Evolutionary conservation across 768 basidiomycete species (phyloP), one percentile per base, ranked within the genome.

Genomic region (Mycena vitilis): DNA sequence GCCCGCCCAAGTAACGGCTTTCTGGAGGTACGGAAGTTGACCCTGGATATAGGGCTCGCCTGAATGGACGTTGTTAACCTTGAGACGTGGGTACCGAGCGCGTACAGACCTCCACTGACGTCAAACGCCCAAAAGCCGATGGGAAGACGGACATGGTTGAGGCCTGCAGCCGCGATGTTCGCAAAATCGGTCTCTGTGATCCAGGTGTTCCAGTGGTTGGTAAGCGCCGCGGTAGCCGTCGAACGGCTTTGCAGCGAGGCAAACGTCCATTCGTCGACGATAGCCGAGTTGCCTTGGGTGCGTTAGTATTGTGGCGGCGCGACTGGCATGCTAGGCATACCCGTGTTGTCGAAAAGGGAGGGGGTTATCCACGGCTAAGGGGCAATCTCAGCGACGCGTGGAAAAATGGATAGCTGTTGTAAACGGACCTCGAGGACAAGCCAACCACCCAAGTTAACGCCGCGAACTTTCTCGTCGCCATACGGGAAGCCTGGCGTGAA

Each of bases 71-170:
- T 11, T 5, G 34, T 59, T 34, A 59, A 45, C 57, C 20, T 59
- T 0, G 34, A 23, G 54, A 2, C 23, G 7, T 12, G n/a, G 12
- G 2, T 36, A 30, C 15, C 13, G 16, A 10, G 25, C 20, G 3
- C 34, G n/a, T n/a, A 11, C 45, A 12, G 20, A 59, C 58, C 58
- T 36, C 45, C 82, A 23, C 86, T 85, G 42, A 95, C 88, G 65
- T 96, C 94, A 73, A 91, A 95, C 1, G 92, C 94, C 94, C 94
- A 96, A 78, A 93, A 97, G 15, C 95, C 95, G 51, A 96, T 93
- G 16, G 94, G 94, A 44, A 95, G 74, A 53, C 94, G 88, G 63
- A 95, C 91, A 77, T 94, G 93, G 75, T 94, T 95, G 60, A 95
- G 81, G 18, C 92, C 92, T 8, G 93, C 93, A 51, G 86, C 88